phyloP scores from a whole-genome alignment of 768 basidiomycete species.

The Russula abietina region DNA sequence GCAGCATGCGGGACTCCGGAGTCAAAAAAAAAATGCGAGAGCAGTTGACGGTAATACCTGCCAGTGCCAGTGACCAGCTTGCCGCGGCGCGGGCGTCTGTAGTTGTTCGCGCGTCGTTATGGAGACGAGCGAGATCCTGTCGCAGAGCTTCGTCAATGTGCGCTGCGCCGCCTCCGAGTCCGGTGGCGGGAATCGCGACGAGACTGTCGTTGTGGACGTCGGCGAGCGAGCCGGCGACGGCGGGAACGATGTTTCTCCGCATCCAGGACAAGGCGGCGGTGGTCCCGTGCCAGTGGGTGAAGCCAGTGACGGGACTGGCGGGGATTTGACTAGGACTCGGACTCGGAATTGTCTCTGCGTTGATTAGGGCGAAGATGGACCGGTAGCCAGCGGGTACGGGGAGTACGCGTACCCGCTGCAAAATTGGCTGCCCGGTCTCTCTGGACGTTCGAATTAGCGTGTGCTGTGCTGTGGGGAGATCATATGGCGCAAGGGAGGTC shows the following conservation, averaged over 20 bases:
- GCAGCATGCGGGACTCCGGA: constrained; percentile 11
- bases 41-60: too few species aligned
- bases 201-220: neutral
- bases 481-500: neutral
- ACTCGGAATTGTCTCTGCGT: neutral
- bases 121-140: constrained; percentile 1
- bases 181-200: neutral
- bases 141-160: constrained; percentile 8
- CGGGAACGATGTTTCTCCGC: constrained; percentile 1
- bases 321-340: too few species aligned
- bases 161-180: too few species aligned
- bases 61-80: neutral
- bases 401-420: constrained; percentile 6
- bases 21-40: too few species aligned
- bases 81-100: neutral
- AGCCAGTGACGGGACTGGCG: neutral
- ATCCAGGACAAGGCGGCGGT: constrained; percentile 7
- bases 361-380: constrained; percentile 14
- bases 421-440: neutral
- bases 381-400: constrained; percentile 15
- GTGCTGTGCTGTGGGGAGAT: too few species aligned
- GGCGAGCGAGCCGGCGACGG: constrained; percentile 4
- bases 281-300: neutral
- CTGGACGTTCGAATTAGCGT: neutral
- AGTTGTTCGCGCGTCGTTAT: neutral